phyloP scores from a whole-genome alignment of 768 basidiomycete genomes.

The Lactarius psammicola region DNA sequence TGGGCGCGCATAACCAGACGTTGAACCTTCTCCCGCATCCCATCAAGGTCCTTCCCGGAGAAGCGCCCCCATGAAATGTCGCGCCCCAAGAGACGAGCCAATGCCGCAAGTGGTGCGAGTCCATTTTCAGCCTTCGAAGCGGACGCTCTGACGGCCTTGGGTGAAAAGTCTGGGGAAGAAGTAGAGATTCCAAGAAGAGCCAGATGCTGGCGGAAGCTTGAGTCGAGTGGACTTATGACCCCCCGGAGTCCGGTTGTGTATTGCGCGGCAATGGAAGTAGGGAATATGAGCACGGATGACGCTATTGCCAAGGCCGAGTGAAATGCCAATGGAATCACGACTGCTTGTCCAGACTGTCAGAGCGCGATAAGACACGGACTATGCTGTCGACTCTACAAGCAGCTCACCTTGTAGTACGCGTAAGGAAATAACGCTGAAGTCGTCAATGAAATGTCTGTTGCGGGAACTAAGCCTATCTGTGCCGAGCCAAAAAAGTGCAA shows the following conservation, averaged over 20 bases:
- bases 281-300: conserved; percentile 56
- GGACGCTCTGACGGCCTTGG: conserved; percentile 38
- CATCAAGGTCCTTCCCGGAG: conserved; percentile 52
- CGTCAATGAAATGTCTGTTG: conserved; percentile 55
- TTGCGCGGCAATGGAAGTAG: conserved; percentile 56
- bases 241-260: conserved; percentile 52
- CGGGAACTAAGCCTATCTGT: conserved; percentile 8
- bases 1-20: conserved; percentile 56
- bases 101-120: conserved; percentile 52
- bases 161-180: conserved; percentile 42
- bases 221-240: conserved; percentile 49
- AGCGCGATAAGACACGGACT: conserved; percentile 16
- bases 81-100: conserved; percentile 50
- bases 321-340: conserved; percentile 57
- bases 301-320: conserved; percentile 58
- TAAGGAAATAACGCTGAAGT: conserved; percentile 62
- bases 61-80: conserved; percentile 64
- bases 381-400: not conserved
- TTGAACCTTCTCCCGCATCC: conserved; percentile 50
- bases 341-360: conserved; percentile 46
- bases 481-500: not conserved
- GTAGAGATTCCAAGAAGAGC: conserved; percentile 46
- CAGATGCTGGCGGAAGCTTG: conserved; percentile 47
- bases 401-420: conserved; percentile 53
- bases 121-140: conserved; percentile 45